Evolutionary conservation across 345 rosid species (phyloP), one percentile per base, ranked within the genome.

Genomic region (Firmiana major): DNA sequence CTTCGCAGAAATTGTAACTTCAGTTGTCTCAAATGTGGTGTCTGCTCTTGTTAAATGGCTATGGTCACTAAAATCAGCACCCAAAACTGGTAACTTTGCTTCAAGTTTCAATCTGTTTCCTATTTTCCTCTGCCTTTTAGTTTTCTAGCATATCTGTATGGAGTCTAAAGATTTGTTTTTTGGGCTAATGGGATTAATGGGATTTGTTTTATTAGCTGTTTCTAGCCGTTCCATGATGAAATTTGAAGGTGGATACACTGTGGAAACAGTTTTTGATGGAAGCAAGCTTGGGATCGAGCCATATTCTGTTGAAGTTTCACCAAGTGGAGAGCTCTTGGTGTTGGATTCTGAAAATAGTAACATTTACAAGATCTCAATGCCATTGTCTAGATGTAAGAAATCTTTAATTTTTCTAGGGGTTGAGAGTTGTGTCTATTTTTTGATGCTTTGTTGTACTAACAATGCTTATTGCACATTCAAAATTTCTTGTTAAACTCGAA

Each of bases 221-320:
- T 82, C 97, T 59, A 89, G 89, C 83, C 94, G 95, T 84, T 91
- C 97, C 34, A 84, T 91, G 97, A 90, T 97, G 89, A 97, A 90
- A 85, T 97, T 92, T 72, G 99, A 97, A 84, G 79, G 91, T 81
- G 98, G 99, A 34, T 97, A 94, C 79, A 85, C 83, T 9, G 97
- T 97, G 81, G 99, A 97, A 88, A 97, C 99, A 3, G 96, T 97
- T 70, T 89, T 97, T 81, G 99, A 97, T 85, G 99, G 99, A 82
- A 90, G 92, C 77, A 94, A 92, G 79, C 85, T 88, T 81, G 99
- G 98, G 81, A 88, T 97, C 43, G 98, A 94, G 51, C 98, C 98
- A 4, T 85, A 88, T 72, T 86, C 96, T 19, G 82, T 97, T 75
- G 87, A 86, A 77, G 88, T 92, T 72, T 89, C 97, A 49, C 85